Evolutionary conservation across 2,329 filamentous ascomycete genomes (phyloP), one percentile per base, ranked within the genome.

Genomic region (Penicillium italicum): DNA sequence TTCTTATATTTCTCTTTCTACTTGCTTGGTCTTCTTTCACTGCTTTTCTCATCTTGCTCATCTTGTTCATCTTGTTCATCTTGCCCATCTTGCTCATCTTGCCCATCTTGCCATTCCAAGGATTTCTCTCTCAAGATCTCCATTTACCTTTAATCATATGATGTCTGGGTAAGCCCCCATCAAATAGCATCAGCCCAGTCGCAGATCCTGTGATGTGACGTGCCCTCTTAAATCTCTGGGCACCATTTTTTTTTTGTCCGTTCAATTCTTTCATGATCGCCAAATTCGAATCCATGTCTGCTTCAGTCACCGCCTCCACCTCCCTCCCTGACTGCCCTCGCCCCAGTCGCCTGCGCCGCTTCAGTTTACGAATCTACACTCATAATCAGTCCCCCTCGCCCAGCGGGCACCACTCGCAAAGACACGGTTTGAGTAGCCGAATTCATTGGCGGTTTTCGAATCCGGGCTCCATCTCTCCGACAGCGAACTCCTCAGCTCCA

Each of bases 321-420:
- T 62, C 68, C 56, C 57, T 68, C 54, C 59, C 70, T 55, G 70
- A 73, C 52, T 56, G 58, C 55, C 58, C 61, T 66, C 72, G 72
- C 59, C 63, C 67, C 43, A 68, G 72, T 50, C 71, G 69, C 52
- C 66, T 75, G 56, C 72, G 73, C 43, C 72, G 74, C 46, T 63
- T 76, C 44, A 76, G 72, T 64, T 66, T 76, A 53, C 70, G 73
- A 53, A 66, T 72, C 38, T 74, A 74, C 61, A 72, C 72, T 3
- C 68, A 74, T 43, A 68, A 65, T 50, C 66, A 65, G 43, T 60
- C 66, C 24, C 60, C 65, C 28, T 43, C 20, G 22, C 46, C 63
- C 34, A 58, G 52, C 51, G 53, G 59, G 24, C 65, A 67, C 46
- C 71, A 66, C 31, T 65, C 66, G 58, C 72, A 71, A 50, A 70